Evolutionary conservation across 768 basidiomycete genomes (phyloP).

Genomic region (Leccinum variicolor): DNA sequence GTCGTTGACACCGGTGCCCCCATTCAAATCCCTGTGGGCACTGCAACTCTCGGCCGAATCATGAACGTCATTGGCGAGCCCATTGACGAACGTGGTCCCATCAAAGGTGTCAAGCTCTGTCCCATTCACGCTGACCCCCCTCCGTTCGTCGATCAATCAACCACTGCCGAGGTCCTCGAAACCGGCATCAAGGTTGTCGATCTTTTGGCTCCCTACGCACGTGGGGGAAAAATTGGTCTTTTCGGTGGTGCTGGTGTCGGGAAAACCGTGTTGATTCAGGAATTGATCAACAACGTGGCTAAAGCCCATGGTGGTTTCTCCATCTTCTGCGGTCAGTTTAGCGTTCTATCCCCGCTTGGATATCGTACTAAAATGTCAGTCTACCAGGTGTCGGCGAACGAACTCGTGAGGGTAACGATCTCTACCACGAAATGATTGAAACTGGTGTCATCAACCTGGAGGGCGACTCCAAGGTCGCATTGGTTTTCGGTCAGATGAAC

Average conservation of each 20-base stretch:
- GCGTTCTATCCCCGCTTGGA: not conserved
- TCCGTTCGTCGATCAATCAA: slow-evolving; percentile 97
- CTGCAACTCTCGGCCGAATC: slow-evolving; percentile 94
- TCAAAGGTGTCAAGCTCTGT: slow-evolving; percentile 87
- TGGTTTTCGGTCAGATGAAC: slow-evolving; percentile 99
- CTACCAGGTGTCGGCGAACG: slow-evolving; percentile 93
- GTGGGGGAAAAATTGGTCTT: slow-evolving; percentile 99
- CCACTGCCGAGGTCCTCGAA: slow-evolving; percentile 97
- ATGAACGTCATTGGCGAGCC: slow-evolving; percentile 99
- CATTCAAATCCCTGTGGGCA: slow-evolving; percentile 95
- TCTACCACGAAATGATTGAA: slow-evolving; percentile 99
- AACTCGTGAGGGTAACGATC: slow-evolving; percentile 99
- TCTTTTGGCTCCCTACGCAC: slow-evolving; percentile 97
- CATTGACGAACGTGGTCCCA: slow-evolving; percentile 99
- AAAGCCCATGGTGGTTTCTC: slow-evolving; percentile 99
- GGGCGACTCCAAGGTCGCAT: slow-evolving; percentile 99
- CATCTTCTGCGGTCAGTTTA: slow-evolving; percentile 84
- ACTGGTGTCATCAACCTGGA: slow-evolving; percentile 99
- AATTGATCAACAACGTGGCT: slow-evolving; percentile 99
- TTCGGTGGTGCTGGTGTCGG: slow-evolving; percentile 99
- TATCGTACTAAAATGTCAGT: slow-evolving; percentile 6
- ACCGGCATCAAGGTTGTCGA: slow-evolving; percentile 99
- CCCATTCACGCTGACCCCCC: slow-evolving; percentile 99
- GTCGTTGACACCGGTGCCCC: slow-evolving; percentile 96
- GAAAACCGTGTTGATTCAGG: slow-evolving; percentile 99